These are phyloP conservation scores for Limnanthes douglasii DNA, from an alignment of 345 rosid species.

Conservation along the genomic window DNA sequence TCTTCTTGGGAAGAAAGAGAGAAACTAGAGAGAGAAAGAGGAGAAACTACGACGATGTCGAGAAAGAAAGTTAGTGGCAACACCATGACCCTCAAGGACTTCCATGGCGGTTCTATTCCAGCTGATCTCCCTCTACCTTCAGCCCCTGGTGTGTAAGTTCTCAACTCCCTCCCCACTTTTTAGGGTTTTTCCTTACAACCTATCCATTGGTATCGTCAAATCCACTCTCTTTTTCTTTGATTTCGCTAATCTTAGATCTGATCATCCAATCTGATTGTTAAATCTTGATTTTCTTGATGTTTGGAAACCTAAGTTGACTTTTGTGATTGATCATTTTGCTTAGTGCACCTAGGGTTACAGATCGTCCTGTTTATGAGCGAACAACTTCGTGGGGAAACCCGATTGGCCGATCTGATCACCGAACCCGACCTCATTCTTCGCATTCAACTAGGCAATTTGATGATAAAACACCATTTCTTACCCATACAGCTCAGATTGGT, in stretches of 20 bases:
- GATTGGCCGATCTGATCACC: conserved; percentile 35
- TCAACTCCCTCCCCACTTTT: too few relatives aligned
- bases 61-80: conserved; percentile 58
- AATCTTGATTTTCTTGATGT: not conserved
- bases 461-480: conserved; percentile 58
- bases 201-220: not conserved
- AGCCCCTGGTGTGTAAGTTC: conserved; percentile 79
- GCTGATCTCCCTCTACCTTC: conserved; percentile 82
- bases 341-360: conserved; percentile 34
- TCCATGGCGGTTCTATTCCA: conserved; percentile 90
- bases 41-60: conserved; percentile 33
- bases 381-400: conserved; percentile 45
- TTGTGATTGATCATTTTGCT: conserved; percentile 3
- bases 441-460: conserved; percentile 44
- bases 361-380: conserved; percentile 45
- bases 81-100: conserved; percentile 85
- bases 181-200: not conserved
- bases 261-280: conserved; percentile 1
- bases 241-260: conserved; percentile 11
- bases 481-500: conserved; percentile 35
- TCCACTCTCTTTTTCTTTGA: conserved; percentile 1
- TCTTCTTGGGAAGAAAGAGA: not conserved
- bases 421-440: conserved; percentile 49
- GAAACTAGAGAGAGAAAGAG: not conserved
- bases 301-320: conserved; percentile 3